Evolutionary conservation across 495 filamentous ascomycete genomes (phyloP).

Genomic region (Endocarpon pusillum): DNA sequence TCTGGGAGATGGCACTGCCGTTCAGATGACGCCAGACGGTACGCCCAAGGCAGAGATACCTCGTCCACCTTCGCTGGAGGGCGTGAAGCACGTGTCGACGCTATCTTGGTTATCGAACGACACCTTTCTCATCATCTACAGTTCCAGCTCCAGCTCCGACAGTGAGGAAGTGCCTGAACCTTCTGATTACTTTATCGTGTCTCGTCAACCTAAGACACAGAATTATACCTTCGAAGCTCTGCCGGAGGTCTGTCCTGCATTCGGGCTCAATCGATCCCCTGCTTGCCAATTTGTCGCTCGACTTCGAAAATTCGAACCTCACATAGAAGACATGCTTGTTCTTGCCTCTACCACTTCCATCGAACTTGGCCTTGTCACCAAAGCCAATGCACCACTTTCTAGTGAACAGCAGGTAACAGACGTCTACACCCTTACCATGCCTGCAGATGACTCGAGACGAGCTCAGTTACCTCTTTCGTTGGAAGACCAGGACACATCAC

Average conservation of each 20-base stretch:
- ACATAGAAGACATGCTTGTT: constrained; percentile 61
- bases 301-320: constrained; percentile 60
- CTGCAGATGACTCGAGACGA: constrained; percentile 59
- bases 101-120: constrained; percentile 80
- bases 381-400: constrained; percentile 48
- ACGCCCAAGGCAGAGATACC: constrained; percentile 60
- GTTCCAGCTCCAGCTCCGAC: constrained; percentile 38
- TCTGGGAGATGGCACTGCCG: constrained; percentile 59
- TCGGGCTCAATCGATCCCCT: constrained; percentile 41
- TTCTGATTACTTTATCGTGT: constrained; percentile 60
- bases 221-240: constrained; percentile 54
- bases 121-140: constrained; percentile 66
- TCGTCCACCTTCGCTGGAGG: constrained; percentile 48
- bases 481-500: constrained; percentile 50
- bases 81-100: constrained; percentile 61
- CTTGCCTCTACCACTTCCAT: constrained; percentile 61
- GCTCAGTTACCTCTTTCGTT: constrained; percentile 65
- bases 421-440: constrained; percentile 54
- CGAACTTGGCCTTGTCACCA: constrained; percentile 62
- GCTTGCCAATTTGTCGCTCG: constrained; percentile 63
- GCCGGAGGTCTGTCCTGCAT: constrained; percentile 52
- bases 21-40: constrained; percentile 72
- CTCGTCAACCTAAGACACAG: constrained; percentile 34
- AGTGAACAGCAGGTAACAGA: constrained; percentile 42
- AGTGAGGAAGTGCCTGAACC: constrained; percentile 30